Percentiles rank a stretch among this genome's conserved stretches.
These are phyloP conservation scores for Shiraia bambusicola DNA, from an alignment of 2,329 filamentous ascomycete genomes.

Conservation along the genomic window DNA sequence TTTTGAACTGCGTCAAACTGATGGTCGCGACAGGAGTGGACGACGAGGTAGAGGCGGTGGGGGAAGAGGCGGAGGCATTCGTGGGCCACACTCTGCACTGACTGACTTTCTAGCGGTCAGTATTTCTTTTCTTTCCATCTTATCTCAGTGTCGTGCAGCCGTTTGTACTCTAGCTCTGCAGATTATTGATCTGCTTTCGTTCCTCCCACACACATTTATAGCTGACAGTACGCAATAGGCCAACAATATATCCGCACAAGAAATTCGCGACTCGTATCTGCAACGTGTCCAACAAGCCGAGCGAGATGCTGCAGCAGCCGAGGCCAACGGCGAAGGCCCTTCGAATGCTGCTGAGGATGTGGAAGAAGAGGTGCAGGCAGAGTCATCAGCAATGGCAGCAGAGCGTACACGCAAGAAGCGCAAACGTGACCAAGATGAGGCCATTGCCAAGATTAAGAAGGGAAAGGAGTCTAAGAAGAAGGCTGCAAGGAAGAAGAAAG, in stretches of 20 bases:
- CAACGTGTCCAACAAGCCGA: conserved; percentile 55
- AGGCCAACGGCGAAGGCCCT: conserved; percentile 40
- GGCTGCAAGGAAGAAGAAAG: conserved; percentile 46
- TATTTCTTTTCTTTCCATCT: conserved; percentile 15
- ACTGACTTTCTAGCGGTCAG: conserved; percentile 67
- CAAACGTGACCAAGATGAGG: conserved; percentile 58
- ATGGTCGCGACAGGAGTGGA: conserved; percentile 33
- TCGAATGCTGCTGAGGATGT: conserved; percentile 40
- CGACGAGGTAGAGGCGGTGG: conserved; percentile 46
- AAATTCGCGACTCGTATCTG: conserved; percentile 62
- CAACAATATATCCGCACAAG: conserved; percentile 70
- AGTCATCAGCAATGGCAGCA: conserved; percentile 46
- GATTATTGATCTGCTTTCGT: too few species aligned
- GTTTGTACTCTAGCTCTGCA: too few species aligned
- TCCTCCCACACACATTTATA: too few species aligned
- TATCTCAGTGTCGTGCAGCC: too few species aligned
- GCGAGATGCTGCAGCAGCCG: conserved; percentile 37
- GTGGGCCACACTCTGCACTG: conserved; percentile 65
- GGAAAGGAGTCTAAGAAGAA: conserved; percentile 54
- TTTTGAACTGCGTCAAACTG: conserved; percentile 13
- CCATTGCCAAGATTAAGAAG: conserved; percentile 45
- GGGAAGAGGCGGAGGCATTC: conserved; percentile 45
- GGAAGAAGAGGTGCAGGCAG: conserved; percentile 37
- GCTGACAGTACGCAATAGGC: conserved; percentile 50
- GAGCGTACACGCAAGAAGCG: conserved; percentile 56